Conservation (phyloP, 176 grass and related monocot genomes). For the Echinochloa phyllopogon region DNA sequence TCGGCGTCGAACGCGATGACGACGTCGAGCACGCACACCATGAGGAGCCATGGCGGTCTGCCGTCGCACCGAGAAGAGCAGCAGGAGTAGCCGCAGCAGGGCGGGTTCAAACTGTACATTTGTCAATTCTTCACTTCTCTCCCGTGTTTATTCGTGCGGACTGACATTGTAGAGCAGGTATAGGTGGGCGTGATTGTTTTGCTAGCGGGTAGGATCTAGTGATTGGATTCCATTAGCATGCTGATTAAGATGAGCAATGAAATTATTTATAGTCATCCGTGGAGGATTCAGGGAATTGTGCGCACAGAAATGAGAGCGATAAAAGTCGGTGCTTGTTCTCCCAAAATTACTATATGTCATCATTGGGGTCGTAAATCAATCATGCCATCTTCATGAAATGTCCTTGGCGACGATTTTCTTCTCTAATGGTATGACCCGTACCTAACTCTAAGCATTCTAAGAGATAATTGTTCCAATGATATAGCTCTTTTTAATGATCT, state of each 20-base stretch:
- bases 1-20: constrained; percentile 54
- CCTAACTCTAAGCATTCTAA: too few species aligned
- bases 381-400: too few species aligned
- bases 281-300: neutral
- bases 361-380: neutral
- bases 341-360: too few species aligned
- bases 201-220: constrained; percentile 6
- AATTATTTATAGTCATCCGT: neutral
- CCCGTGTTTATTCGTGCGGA: neutral
- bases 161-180: constrained; percentile 9
- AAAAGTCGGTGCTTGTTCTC: neutral
- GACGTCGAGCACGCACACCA: constrained; percentile 48
- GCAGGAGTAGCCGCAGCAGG: neutral
- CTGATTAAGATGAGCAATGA: neutral
- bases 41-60: constrained; percentile 41
- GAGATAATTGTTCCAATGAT: too few species aligned
- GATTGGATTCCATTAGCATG: constrained; percentile 18
- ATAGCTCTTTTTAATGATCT: too few species aligned
- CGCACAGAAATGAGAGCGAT: neutral
- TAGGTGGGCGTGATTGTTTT: constrained; percentile 31
- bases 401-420: too few species aligned
- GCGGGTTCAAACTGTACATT: constrained; percentile 30
- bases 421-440: too few species aligned
- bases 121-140: constrained; percentile 29
- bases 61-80: constrained; percentile 46